These are phyloP conservation scores for Vaucheria bursata DNA, from an alignment of 352 stramenopile genomes.

Conservation along the genomic window DNA sequence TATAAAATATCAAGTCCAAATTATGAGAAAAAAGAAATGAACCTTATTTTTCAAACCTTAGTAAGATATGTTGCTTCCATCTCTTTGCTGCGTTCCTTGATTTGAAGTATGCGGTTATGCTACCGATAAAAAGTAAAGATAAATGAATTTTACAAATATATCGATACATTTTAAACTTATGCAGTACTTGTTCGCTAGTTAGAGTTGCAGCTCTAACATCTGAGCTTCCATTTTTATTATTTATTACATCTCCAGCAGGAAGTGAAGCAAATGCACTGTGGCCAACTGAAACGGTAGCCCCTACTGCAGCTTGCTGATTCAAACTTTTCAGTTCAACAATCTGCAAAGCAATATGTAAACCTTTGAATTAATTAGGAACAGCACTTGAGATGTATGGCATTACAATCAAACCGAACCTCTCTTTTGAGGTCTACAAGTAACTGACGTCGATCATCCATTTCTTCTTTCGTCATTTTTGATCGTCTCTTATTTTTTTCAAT, in stretches of 20 bases:
- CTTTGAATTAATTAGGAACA: not conserved
- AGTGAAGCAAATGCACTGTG: not conserved
- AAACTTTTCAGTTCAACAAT: not conserved
- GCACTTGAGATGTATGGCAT: not conserved
- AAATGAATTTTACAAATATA: not conserved
- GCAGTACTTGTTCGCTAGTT: not conserved
- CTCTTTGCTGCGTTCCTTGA: slow-evolving; percentile 41
- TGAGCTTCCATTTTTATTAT: not conserved
- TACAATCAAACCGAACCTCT: slow-evolving; percentile 9
- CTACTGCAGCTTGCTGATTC: slow-evolving; percentile 1
- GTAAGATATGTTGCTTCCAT: slow-evolving; percentile 47
- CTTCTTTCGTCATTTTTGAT: slow-evolving; percentile 39
- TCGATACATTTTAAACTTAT: not conserved
- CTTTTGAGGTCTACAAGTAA: slow-evolving; percentile 41
- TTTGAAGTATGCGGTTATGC: slow-evolving; percentile 11
- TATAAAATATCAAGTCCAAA: not conserved
- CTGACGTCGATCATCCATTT: slow-evolving; percentile 36
- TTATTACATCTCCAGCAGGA: not conserved
- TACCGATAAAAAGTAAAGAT: not conserved
- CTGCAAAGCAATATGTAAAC: not conserved
- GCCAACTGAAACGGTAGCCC: not conserved
- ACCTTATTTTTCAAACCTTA: not conserved
- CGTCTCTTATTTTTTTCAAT: slow-evolving; percentile 36
- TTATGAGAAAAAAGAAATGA: no score
- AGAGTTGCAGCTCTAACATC: not conserved